Evolutionary conservation across 2,329 filamentous ascomycete genomes (phyloP).

Genomic region (Exophiala sp.): DNA sequence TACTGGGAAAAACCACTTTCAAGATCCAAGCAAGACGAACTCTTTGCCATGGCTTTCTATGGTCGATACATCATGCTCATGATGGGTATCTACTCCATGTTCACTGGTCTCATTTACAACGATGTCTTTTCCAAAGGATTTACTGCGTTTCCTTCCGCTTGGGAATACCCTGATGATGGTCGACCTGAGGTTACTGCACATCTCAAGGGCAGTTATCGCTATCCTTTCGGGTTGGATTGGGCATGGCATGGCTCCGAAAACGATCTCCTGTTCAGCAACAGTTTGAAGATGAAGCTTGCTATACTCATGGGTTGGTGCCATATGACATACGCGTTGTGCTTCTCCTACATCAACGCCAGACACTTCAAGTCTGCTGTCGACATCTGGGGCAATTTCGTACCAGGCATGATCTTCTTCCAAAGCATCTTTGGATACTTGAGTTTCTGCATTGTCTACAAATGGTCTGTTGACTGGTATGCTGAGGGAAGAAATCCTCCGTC

Average conservation of each 20-base stretch:
- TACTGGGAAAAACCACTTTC: slow-evolving; percentile 84
- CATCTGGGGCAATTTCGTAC: slow-evolving; percentile 95
- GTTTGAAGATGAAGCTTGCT: slow-evolving; percentile 99
- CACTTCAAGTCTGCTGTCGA: slow-evolving; percentile 95
- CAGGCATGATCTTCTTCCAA: slow-evolving; percentile 99
- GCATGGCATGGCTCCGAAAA: slow-evolving; percentile 97
- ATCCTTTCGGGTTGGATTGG: slow-evolving; percentile 94
- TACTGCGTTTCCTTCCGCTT: slow-evolving; percentile 83
- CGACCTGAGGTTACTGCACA: slow-evolving; percentile 63
- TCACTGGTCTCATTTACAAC: slow-evolving; percentile 96
- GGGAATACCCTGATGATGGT: slow-evolving; percentile 76
- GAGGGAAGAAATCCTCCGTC: slow-evolving; percentile 70
- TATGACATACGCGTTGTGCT: slow-evolving; percentile 97
- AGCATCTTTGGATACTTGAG: slow-evolving; percentile 96
- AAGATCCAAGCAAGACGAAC: slow-evolving; percentile 88
- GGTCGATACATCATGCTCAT: slow-evolving; percentile 97
- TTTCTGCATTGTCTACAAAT: slow-evolving; percentile 94
- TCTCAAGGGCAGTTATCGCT: slow-evolving; percentile 73
- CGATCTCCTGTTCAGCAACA: slow-evolving; percentile 92
- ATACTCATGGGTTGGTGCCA: slow-evolving; percentile 87
- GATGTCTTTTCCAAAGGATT: slow-evolving; percentile 94
- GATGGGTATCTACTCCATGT: slow-evolving; percentile 97
- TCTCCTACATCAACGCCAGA: slow-evolving; percentile 86
- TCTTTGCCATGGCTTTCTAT: slow-evolving; percentile 98
- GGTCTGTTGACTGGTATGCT: slow-evolving; percentile 81